Conservation (phyloP, 805 yeast genomes). For the Yamadazyma akitaensis region DNA sequence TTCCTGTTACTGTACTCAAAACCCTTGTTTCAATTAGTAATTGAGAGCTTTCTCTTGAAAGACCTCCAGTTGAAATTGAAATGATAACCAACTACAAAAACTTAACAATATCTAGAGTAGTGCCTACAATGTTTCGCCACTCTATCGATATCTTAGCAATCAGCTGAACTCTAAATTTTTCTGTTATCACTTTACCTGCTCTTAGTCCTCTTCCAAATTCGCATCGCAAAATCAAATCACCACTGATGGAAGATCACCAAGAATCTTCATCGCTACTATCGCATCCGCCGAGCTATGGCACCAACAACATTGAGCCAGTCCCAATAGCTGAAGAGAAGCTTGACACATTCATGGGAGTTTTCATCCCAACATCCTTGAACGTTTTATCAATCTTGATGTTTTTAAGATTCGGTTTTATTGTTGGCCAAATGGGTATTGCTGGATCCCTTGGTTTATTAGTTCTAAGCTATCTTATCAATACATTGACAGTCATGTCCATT, state of each 20-base stretch:
- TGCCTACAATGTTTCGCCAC: too few species aligned
- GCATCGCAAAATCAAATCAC: neutral
- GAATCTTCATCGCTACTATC: neutral
- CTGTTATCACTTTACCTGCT: neutral
- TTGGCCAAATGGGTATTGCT: constrained; percentile 89
- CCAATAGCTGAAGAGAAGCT: constrained; percentile 43
- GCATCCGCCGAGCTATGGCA: neutral
- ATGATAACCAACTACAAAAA: too few species aligned
- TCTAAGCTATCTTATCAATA: constrained; percentile 74
- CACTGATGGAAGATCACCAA: neutral
- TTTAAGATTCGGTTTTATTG: constrained; percentile 88
- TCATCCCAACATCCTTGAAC: constrained; percentile 89
- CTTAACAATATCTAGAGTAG: too few species aligned
- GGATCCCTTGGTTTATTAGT: constrained; percentile 69
- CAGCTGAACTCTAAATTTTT: neutral
- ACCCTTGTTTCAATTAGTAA: too few species aligned
- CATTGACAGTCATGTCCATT: constrained; percentile 82
- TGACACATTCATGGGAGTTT: constrained; percentile 85
- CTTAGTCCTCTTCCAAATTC: neutral
- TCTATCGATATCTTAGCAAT: neutral
- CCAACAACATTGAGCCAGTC: neutral
- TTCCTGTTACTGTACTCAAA: too few species aligned
- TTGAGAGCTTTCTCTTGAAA: too few species aligned
- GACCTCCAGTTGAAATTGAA: too few species aligned
- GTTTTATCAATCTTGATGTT: constrained; percentile 94